phyloP scores from a whole-genome alignment of 2,329 filamentous ascomycete genomes.

The Fusarium protoensiforme region DNA sequence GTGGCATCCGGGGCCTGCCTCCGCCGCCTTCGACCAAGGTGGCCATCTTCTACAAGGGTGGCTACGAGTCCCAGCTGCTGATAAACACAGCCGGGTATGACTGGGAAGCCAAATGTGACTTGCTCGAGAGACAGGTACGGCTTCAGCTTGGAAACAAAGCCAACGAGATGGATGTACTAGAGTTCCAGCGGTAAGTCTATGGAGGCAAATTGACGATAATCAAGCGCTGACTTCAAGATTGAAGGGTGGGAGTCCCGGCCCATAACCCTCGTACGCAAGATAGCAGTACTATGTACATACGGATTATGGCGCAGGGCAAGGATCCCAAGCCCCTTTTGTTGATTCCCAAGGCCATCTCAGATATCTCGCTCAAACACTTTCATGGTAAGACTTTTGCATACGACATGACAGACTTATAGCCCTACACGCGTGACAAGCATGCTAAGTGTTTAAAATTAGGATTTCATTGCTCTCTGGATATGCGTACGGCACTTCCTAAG shows the following conservation, averaged over 20 bases:
- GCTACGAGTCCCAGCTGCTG: constrained; percentile 58
- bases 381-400: neutral
- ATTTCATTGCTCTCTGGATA: constrained; percentile 14
- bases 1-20: constrained; percentile 53
- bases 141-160: constrained; percentile 48
- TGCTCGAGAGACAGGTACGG: constrained; percentile 60
- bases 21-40: constrained; percentile 64
- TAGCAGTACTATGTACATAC: neutral
- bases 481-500: constrained; percentile 11
- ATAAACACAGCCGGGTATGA: constrained; percentile 60
- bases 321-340: neutral
- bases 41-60: constrained; percentile 61
- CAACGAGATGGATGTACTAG: constrained; percentile 30
- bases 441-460: neutral
- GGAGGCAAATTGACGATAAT: neutral
- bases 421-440: neutral
- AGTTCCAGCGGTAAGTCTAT: neutral
- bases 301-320: neutral
- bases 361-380: constrained; percentile 11
- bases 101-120: constrained; percentile 59
- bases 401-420: neutral
- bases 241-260: neutral
- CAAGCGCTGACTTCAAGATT: neutral
- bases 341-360: neutral
- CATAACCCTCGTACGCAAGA: neutral